Evolutionary conservation across 2,329 filamentous ascomycete species (phyloP), one percentile per base, ranked within the genome.

Genomic region (Graphiopsis chlorocephala): DNA sequence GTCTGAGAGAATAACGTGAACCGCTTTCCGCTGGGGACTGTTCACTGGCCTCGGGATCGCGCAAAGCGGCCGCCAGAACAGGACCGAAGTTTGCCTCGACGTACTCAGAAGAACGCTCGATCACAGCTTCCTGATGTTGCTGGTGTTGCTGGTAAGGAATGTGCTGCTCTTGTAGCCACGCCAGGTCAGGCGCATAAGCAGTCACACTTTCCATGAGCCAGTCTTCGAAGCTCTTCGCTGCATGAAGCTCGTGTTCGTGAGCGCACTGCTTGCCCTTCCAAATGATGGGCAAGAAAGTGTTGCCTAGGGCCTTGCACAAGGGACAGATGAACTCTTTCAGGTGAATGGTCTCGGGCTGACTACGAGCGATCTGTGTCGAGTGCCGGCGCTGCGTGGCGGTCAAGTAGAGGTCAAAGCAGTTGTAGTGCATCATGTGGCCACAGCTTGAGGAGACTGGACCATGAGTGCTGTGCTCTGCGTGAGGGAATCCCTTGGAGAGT

Each of bases 351-450:
- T 99, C 96, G 0, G 95, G 95, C 71, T 98, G 95, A 71, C 97
- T 92, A 15, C 95, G 86, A 8, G 95, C 93, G 76, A 99, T 97
- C 76, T 99, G 95, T 72, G 95, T 92, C 23, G 86, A 86, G 74
- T 99, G 96, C 45, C 95, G 87, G 66, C 93, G 86, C 61, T 89
- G 84, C 0, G 92, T 96, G 4, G 94, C 92, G 53, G 91, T 87
- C 69, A 92, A 90, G 74, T 98, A 99, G 47, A 90, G 86, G 72
- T 97, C 93, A 74, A 99, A 99, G 78, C 95, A 99, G 70, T 86
- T 88, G 76, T 91, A 98, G 77, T 99, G 95, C 95, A 99, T 99
- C 73, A 99, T 96, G 76, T 99, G 95, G 2, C 95, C 95, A 77
- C 95, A 99, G 11, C 94, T 92, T 38, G 91, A 91, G 12, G 93